phyloP scores from a whole-genome alignment of 768 basidiomycete species.

The Calvatia gigantea region DNA sequence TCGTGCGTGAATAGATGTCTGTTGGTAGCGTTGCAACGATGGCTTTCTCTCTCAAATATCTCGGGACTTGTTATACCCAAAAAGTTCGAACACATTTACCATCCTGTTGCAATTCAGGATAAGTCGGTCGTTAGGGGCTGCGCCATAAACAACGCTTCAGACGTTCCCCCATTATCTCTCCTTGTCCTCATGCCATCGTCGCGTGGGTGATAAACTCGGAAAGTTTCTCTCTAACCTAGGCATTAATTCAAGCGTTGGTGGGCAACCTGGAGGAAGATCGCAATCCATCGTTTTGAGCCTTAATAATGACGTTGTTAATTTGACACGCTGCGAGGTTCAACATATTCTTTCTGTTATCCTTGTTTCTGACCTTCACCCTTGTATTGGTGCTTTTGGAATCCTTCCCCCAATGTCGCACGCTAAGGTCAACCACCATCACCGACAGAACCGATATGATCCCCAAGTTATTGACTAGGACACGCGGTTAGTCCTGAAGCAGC shows the following conservation, averaged over 20 bases:
- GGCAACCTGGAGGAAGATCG: neutral
- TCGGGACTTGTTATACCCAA: neutral
- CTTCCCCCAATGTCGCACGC: neutral
- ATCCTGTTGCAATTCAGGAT: neutral
- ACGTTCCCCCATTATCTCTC: no score
- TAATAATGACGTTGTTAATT: constrained; percentile 1
- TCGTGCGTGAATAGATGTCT: neutral
- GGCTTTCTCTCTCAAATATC: neutral
- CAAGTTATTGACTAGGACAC: neutral
- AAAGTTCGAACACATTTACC: no score
- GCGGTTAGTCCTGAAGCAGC: constrained; percentile 1
- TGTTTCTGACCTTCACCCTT: neutral
- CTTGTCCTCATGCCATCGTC: no score
- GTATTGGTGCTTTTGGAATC: neutral
- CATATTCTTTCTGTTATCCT: constrained; percentile 1
- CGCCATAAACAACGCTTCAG: neutral
- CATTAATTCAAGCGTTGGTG: neutral
- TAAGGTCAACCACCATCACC: neutral
- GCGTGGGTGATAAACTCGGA: no score
- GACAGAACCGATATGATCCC: neutral
- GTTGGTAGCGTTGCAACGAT: neutral
- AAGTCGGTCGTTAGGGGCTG: neutral
- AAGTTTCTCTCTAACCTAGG: no score
- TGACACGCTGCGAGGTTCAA: neutral
- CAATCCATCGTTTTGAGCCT: neutral